phyloP scores from a whole-genome alignment of 805 yeast species.

The Candida sphagnicola region DNA sequence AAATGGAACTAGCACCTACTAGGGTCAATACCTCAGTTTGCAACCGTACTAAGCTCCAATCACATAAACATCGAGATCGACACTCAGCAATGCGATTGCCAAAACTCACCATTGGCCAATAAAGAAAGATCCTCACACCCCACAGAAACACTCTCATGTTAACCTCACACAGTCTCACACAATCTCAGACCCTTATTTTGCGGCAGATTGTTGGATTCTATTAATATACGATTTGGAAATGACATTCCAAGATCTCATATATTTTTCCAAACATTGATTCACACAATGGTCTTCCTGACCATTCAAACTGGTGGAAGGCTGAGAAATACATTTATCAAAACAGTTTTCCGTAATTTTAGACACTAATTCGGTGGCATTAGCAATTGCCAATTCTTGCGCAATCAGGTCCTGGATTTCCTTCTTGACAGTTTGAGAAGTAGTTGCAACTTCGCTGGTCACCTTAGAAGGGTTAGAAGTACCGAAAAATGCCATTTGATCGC shows the following conservation, averaged over 20 bases:
- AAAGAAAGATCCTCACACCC: too few species aligned
- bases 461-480: constrained; percentile 14
- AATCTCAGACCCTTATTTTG: too few species aligned
- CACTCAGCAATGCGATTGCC: too few species aligned
- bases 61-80: too few species aligned
- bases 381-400: constrained; percentile 81
- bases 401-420: constrained; percentile 66
- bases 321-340: constrained; percentile 68
- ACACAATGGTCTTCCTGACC: constrained; percentile 63
- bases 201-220: constrained; percentile 51
- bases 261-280: constrained; percentile 76
- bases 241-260: constrained; percentile 88
- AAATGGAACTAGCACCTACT: too few species aligned
- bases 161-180: too few species aligned
- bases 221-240: constrained; percentile 72
- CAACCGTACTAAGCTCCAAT: too few species aligned
- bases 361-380: constrained; percentile 84
- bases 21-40: too few species aligned
- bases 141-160: too few species aligned
- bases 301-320: constrained; percentile 51
- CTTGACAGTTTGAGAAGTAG: constrained; percentile 45
- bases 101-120: too few species aligned
- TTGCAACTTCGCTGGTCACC: constrained; percentile 1
- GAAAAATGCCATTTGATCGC: constrained; percentile 26
- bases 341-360: constrained; percentile 84